Conservation (phyloP, 2,329 filamentous ascomycete genomes). For the Samsoniella hepiali region DNA sequence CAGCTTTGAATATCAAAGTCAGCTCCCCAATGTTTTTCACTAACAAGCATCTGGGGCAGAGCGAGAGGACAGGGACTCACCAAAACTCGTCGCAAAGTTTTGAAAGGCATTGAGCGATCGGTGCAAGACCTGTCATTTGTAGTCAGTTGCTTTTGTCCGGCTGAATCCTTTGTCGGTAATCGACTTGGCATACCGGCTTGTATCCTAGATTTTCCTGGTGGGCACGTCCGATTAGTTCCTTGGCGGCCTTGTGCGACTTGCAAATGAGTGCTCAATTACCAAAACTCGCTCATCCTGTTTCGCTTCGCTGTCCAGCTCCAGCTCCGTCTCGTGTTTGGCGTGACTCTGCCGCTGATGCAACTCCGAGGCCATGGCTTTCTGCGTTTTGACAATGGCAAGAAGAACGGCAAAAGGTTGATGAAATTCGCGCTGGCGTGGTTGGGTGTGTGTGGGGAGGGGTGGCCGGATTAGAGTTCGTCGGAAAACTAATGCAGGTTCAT, state of each 20-base stretch:
- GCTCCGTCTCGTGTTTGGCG: not conserved
- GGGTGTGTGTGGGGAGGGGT: not conserved
- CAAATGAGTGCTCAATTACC: not conserved
- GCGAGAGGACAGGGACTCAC: conserved; percentile 32
- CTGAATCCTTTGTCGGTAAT: not conserved
- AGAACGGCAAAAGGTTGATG: not conserved
- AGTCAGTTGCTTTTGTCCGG: not conserved
- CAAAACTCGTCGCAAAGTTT: conserved; percentile 58
- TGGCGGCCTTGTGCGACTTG: not conserved
- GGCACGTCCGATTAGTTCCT: not conserved
- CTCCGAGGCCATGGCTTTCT: conserved; percentile 3
- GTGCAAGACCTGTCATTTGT: conserved; percentile 47
- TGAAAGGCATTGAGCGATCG: conserved; percentile 55
- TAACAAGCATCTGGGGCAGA: not conserved
- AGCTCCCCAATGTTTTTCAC: not conserved
- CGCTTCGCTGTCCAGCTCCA: not conserved
- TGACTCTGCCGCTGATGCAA: not conserved
- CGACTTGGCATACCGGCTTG: conserved; percentile 24
- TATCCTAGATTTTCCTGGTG: conserved; percentile 26
- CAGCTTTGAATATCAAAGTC: conserved; percentile 39
- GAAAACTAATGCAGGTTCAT: not conserved
- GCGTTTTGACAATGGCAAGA: not conserved
- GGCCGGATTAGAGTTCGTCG: not conserved
- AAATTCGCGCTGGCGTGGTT: not conserved
- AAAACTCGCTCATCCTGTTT: not conserved